Percentiles rank a stretch among this genome's conserved stretches.
Conservation (phyloP, 2,329 filamentous ascomycete species). For the Exophiala bonariae region DNA sequence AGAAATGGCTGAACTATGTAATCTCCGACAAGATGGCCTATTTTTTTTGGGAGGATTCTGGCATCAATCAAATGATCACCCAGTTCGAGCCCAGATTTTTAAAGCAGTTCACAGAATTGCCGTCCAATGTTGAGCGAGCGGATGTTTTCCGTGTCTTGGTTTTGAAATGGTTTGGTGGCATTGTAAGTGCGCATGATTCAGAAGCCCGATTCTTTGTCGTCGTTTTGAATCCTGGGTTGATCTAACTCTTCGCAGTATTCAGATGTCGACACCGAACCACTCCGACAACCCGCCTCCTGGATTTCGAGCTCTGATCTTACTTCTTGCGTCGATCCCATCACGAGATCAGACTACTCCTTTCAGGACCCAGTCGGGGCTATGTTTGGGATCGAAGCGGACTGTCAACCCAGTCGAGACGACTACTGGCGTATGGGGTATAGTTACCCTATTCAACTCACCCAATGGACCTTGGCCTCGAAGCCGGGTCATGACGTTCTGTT, state of each 20-base stretch:
- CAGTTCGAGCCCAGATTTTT: slow-evolving; percentile 30
- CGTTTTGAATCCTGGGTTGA: too few relatives aligned
- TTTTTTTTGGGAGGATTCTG: slow-evolving; percentile 37
- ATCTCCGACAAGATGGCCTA: slow-evolving; percentile 32
- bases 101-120: slow-evolving; percentile 25
- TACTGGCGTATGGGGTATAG: slow-evolving; percentile 39
- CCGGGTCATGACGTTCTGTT: slow-evolving; percentile 32
- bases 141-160: slow-evolving; percentile 36
- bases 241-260: slow-evolving; percentile 28
- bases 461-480: slow-evolving; percentile 34
- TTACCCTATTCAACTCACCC: slow-evolving; percentile 35
- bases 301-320: slow-evolving; percentile 28
- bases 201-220: slow-evolving; percentile 16
- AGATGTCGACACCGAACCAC: slow-evolving; percentile 35
- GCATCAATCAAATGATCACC: slow-evolving; percentile 31
- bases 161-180: slow-evolving; percentile 29
- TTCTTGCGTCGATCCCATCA: slow-evolving; percentile 32
- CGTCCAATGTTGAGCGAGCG: slow-evolving; percentile 32
- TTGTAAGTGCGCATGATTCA: slow-evolving; percentile 12
- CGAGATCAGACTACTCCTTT: slow-evolving; percentile 24
- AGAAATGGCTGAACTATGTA: slow-evolving; percentile 31
- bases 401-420: slow-evolving; percentile 25
- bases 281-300: slow-evolving; percentile 31
- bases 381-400: slow-evolving; percentile 36
- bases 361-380: slow-evolving; percentile 28